Evolutionary conservation across 805 yeast genomes (phyloP), one percentile per base, ranked within the genome.

Genomic region (Monosporozyma siamensis): DNA sequence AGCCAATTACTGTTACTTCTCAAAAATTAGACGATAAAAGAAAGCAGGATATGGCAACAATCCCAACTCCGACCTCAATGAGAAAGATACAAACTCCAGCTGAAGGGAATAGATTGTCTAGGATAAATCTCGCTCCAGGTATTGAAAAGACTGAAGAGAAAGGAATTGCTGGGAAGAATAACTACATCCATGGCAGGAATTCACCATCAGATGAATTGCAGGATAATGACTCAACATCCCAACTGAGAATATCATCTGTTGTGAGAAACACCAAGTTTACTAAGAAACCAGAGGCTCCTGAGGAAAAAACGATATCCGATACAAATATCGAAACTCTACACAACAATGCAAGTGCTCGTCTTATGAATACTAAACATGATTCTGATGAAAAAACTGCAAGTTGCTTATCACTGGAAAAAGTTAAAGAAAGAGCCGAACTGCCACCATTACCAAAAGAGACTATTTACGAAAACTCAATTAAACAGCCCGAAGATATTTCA

Each of bases 221-320:
- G 11, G 36, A 24, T 21, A 35, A 23, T 15, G 43, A 39, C 17
- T 25, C 38, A 12, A 9, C 27, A 10, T 40, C 38, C 3, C 41
- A 44, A 25, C 9, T 40, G 34, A 51, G 64, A 35, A 44, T 59
- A 3, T 56, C 56, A 11, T 58, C 49, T 8, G 53, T 53, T 34
- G 53, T 51, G 2, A 47, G 44, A 14, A 49, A 40, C 30, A 14
- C 34, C 1, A 23, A 34, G 6, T 46, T 39, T 35, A 32, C 25
- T 4, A 17, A 20, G 24, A 22, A 10, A 17, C 9, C 20, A 8
- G 31, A 25, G 21, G 27, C n/a, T 12, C 14, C 5, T 15, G 12
- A 9, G 5, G 24, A 15, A 6, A 17, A 22, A 4, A 14, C 26
- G 12, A 20, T 14, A 34, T 3, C 25, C 5, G 27, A 21, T 30